Conservation (phyloP, 2,329 filamentous ascomycete genomes). For the Diaporthe sp. region DNA sequence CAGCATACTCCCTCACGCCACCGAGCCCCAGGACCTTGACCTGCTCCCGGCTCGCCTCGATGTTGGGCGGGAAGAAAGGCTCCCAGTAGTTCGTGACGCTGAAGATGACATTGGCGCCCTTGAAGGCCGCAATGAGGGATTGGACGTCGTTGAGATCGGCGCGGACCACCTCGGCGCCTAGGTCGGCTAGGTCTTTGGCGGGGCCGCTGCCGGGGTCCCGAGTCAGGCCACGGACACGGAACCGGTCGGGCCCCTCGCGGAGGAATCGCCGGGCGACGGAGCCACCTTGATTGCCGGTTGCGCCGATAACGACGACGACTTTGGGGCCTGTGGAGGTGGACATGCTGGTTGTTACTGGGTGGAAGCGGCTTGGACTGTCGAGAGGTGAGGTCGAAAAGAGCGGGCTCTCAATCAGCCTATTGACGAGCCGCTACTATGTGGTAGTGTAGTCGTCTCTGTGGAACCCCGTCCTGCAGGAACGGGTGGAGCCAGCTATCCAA, state of each 20-base stretch:
- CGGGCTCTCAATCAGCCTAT: background rate
- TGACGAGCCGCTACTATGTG: background rate
- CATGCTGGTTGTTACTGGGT: constrained; percentile 15
- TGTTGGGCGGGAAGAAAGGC: constrained; percentile 60
- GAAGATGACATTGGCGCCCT: constrained; percentile 65
- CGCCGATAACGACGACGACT: constrained; percentile 61
- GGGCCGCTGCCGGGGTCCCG: constrained; percentile 58
- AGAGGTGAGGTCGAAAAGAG: background rate
- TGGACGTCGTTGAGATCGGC: constrained; percentile 59
- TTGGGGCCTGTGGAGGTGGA: constrained; percentile 44
- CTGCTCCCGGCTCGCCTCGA: constrained; percentile 48
- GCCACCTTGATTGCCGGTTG: constrained; percentile 66
- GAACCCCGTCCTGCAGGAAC: background rate
- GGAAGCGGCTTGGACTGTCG: background rate
- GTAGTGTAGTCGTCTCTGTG: background rate
- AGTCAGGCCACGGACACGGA: constrained; percentile 62
- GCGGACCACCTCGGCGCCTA: constrained; percentile 59
- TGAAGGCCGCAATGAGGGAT: constrained; percentile 57
- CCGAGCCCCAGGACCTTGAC: constrained; percentile 54
- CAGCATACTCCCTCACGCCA: constrained; percentile 59
- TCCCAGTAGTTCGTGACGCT: constrained; percentile 70
- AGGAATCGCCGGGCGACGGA: constrained; percentile 64
- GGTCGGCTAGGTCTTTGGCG: constrained; percentile 54
- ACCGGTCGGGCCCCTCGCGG: constrained; percentile 49
- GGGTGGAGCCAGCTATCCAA: background rate